phyloP scores from a whole-genome alignment of 164 flowering plant species.

The Taxillus chinensis region DNA sequence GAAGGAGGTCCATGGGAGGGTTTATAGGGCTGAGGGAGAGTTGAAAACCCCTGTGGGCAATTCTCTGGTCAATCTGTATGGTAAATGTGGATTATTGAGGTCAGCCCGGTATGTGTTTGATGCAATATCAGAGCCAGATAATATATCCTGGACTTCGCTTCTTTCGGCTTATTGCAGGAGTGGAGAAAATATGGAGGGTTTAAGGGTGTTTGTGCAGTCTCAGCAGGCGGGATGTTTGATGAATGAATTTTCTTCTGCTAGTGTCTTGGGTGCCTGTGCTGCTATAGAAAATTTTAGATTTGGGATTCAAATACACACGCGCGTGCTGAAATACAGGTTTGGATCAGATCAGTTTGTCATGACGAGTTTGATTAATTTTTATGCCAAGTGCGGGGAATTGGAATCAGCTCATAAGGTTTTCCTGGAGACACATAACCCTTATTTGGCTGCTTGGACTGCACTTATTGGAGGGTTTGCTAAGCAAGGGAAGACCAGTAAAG shows the following conservation, averaged over 20 bases:
- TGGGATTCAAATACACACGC: slow-evolving; percentile 30
- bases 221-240: slow-evolving; percentile 17
- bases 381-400: slow-evolving; percentile 29
- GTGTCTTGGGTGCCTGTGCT: slow-evolving; percentile 32
- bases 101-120: slow-evolving; percentile 27
- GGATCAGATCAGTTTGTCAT: slow-evolving; percentile 23
- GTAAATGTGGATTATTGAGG: slow-evolving; percentile 23
- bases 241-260: slow-evolving; percentile 24
- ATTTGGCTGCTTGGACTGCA: slow-evolving; percentile 33
- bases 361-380: slow-evolving; percentile 26
- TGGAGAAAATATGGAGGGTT: slow-evolving; percentile 25
- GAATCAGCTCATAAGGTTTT: slow-evolving; percentile 18
- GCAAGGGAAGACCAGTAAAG: slow-evolving; percentile 21
- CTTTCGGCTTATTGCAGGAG: slow-evolving; percentile 21
- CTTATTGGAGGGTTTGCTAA: slow-evolving; percentile 30
- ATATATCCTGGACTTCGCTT: slow-evolving; percentile 29
- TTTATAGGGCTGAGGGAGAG: slow-evolving; percentile 17
- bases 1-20: slow-evolving; percentile 37
- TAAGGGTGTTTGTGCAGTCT: slow-evolving; percentile 21
- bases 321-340: slow-evolving; percentile 24
- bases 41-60: slow-evolving; percentile 23
- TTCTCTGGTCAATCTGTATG: slow-evolving; percentile 35
- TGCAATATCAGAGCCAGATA: slow-evolving; percentile 18
- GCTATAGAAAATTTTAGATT: slow-evolving; percentile 12
- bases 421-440: slow-evolving; percentile 17